Base-by-base conservation (phyloP, 768 basidiomycete genomes). In the Boletus reticulatus region DNA sequence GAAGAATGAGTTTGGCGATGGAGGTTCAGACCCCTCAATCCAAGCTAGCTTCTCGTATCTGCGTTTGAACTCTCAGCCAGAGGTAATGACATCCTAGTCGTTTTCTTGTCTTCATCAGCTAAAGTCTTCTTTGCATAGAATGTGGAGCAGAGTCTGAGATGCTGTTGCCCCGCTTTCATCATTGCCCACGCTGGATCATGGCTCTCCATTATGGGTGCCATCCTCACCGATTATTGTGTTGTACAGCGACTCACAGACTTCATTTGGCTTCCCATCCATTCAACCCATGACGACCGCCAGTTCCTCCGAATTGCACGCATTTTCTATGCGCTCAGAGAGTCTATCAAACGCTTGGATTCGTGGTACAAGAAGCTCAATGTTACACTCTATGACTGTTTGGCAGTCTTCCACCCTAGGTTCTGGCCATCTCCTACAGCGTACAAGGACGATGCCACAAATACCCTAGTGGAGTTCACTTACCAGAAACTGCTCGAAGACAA, bases 231-330 rank as follows among this genome's bases (percentile, higher is more conserved):
- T 34, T 51, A 54, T 1, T 63, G 64, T 39, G 59, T 77, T 16
- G 63, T 73, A 19, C 72, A 75, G 45, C 57, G 57, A 19, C 69
- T 76, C 16, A 75, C 71, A 0, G 75, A 73, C 37, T 59, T 67
- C 31, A 31, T 68, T 5, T 73, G 67, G 67, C 8, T 71, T n/a
- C 69, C 62, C 12, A 3, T 22, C 29, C 57, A 51, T 41, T 58
- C 60, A 47, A 37, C 49, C 16, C 37, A 47, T 14, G 62, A 71
- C 16, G 62, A 67, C 16, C 12, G 22, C 4, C 66, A 60, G 7
- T 50, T 1, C 19, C 7, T 12, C 42, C 61, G 48, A 36, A 51
- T 68, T 48, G 64, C 61, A 10, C 59, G 57, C 5, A 34, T 65
- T 36, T 32, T 74, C 16, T 57, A 64, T 52, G 63, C 62, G 0